These are phyloP conservation scores for Wallacemonas sp. DNA, from an alignment of 208 protist species.

Conservation along the genomic window DNA sequence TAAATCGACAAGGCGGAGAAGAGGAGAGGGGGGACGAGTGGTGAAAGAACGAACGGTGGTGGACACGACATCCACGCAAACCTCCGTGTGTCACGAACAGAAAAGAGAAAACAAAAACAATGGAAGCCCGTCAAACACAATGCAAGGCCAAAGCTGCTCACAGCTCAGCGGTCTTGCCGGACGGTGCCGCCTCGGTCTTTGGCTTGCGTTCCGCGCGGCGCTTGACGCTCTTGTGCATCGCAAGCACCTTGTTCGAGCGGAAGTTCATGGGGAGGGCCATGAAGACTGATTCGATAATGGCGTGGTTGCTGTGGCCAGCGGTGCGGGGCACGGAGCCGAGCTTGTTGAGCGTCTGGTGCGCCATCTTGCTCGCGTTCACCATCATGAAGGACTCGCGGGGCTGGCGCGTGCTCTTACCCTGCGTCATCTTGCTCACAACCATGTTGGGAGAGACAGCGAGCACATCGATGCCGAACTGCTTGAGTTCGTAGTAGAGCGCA, in stretches of 20 bases:
- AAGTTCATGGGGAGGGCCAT: constrained; percentile 28
- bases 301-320: constrained; percentile 52
- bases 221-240: constrained; percentile 40
- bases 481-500: constrained; percentile 68
- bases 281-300: constrained; percentile 27
- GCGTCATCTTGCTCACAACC: constrained; percentile 84
- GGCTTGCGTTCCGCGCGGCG: constrained; percentile 21
- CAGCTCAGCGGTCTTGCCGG: background rate
- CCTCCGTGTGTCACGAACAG: background rate
- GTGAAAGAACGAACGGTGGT: background rate
- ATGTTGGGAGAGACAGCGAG: constrained; percentile 72
- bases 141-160: background rate
- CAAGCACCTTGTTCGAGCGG: constrained; percentile 26
- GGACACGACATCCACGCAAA: background rate
- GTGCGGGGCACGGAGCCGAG: constrained; percentile 51
- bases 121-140: background rate
- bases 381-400: constrained; percentile 74
- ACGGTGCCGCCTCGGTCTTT: background rate
- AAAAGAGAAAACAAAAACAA: constrained; percentile 11
- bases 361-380: constrained; percentile 66
- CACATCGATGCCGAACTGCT: constrained; percentile 66
- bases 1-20: background rate
- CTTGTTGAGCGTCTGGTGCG: constrained; percentile 74
- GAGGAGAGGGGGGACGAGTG: background rate
- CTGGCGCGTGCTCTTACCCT: constrained; percentile 58